phyloP scores from a whole-genome alignment of 495 filamentous ascomycete species.

The Hypoxylon intermedium region DNA sequence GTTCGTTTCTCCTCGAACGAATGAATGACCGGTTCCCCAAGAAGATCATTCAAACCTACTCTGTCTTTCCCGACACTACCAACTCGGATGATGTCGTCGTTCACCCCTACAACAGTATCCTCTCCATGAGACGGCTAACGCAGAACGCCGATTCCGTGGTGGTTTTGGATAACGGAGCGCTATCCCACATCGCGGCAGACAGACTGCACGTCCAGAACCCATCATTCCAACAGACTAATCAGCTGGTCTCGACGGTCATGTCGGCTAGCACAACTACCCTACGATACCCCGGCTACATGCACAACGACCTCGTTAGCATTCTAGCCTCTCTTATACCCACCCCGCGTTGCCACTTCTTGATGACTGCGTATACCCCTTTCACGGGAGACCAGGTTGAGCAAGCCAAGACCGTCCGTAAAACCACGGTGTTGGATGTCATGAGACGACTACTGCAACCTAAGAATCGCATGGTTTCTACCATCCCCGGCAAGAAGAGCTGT shows the following conservation, averaged over 20 bases:
- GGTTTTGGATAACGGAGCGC: constrained; percentile 94
- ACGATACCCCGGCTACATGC: constrained; percentile 98
- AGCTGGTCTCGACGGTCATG: constrained; percentile 98
- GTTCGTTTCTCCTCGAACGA: constrained; percentile 92
- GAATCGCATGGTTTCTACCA: constrained; percentile 98
- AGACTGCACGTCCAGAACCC: constrained; percentile 91
- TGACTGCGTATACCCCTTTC: constrained; percentile 98
- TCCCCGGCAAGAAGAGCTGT: constrained; percentile 94
- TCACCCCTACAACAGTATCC: constrained; percentile 95
- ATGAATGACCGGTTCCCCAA: constrained; percentile 98
- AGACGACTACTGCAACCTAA: constrained; percentile 93
- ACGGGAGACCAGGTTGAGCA: constrained; percentile 94
- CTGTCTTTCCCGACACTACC: constrained; percentile 92
- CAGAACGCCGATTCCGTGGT: constrained; percentile 98
- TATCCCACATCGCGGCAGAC: constrained; percentile 93
- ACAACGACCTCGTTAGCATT: constrained; percentile 97
- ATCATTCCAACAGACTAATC: constrained; percentile 96
- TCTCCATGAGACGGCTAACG: constrained; percentile 87
- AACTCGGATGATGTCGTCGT: constrained; percentile 88
- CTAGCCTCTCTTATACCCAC: constrained; percentile 95
- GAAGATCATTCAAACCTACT: constrained; percentile 98
- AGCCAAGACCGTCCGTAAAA: constrained; percentile 96
- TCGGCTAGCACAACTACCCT: constrained; percentile 96
- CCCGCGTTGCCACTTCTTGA: constrained; percentile 94
- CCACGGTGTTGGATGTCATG: constrained; percentile 98